Percentiles rank a stretch among this genome's conserved stretches.
These are phyloP conservation scores for Talaromyces nanjingensis DNA, from an alignment of 495 filamentous ascomycete genomes.

Conservation along the genomic window DNA sequence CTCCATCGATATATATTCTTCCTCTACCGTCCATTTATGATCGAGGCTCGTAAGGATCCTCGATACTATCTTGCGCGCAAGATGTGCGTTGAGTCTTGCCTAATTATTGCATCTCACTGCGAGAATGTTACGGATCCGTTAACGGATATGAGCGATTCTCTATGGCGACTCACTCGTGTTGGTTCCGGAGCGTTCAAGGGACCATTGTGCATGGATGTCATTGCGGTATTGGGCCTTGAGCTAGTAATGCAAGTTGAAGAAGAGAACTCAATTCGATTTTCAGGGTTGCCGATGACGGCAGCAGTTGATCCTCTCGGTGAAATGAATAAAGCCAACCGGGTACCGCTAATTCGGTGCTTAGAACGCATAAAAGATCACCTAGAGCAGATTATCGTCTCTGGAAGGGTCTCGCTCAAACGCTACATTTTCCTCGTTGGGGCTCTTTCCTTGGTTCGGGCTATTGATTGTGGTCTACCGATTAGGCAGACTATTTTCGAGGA, in stretches of 20 bases:
- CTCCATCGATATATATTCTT: slow-evolving; percentile 38
- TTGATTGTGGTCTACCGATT: slow-evolving; percentile 14
- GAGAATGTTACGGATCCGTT: slow-evolving; percentile 11
- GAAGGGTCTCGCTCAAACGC: slow-evolving; percentile 18
- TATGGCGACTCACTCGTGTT: slow-evolving; percentile 10
- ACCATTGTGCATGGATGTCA: slow-evolving; percentile 17
- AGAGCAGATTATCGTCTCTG: slow-evolving; percentile 15
- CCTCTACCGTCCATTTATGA: slow-evolving; percentile 38
- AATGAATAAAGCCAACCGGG: slow-evolving; percentile 11
- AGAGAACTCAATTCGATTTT: slow-evolving; percentile 7
- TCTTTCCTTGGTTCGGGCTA: slow-evolving; percentile 16
- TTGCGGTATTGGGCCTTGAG: slow-evolving; percentile 16
- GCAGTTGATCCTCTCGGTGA: slow-evolving; percentile 8
- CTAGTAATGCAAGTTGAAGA: slow-evolving; percentile 20
- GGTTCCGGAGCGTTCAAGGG: slow-evolving; percentile 18
- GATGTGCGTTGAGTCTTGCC: slow-evolving; percentile 30
- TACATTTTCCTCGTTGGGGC: slow-evolving; percentile 16
- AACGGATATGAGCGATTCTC: slow-evolving; percentile 8
- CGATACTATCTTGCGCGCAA: slow-evolving; percentile 43
- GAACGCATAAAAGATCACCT: slow-evolving; percentile 18
- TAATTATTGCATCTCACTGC: slow-evolving; percentile 18
- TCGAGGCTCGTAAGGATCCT: slow-evolving; percentile 31
- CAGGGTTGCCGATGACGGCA: not conserved
- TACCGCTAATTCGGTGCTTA: slow-evolving; percentile 14
- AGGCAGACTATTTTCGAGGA: slow-evolving; percentile 13